Percentiles rank a stretch among this genome's conserved stretches.
Evolutionary conservation across 2,329 filamentous ascomycete genomes (phyloP).

Genomic region (Ophiosphaerella herpotricha): DNA sequence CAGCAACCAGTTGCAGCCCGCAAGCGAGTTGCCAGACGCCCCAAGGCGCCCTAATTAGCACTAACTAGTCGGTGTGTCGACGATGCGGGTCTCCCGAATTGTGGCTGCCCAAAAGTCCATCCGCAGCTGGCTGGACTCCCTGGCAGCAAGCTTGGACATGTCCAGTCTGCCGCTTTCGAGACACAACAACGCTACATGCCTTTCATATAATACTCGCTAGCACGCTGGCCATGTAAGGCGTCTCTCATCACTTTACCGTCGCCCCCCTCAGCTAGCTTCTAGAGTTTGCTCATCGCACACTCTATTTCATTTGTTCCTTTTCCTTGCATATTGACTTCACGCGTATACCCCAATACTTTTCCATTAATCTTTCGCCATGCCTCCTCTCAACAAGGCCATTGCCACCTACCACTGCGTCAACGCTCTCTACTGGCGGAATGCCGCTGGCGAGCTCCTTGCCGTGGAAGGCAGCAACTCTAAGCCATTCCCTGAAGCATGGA

Average conservation of each 20-base stretch:
- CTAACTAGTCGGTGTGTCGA: constrained; percentile 18
- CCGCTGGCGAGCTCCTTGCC: constrained; percentile 27
- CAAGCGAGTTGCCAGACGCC: constrained; percentile 12
- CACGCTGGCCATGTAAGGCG: constrained; percentile 1
- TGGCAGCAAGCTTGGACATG: constrained; percentile 12
- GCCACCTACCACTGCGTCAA: constrained; percentile 36
- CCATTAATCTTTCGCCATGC: constrained; percentile 22
- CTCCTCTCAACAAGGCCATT: constrained; percentile 35
- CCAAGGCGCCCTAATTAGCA: constrained; percentile 16
- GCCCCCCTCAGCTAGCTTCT: constrained; percentile 9
- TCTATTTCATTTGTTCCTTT: constrained; percentile 13
- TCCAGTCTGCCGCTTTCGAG: constrained; percentile 15
- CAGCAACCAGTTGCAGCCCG: no score
- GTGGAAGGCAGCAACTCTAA: constrained; percentile 31
- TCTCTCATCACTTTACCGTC: constrained; percentile 11
- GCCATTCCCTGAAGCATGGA: constrained; percentile 23
- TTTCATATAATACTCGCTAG: constrained; percentile 25
- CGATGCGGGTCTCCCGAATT: constrained; percentile 11
- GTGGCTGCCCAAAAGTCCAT: constrained; percentile 21
- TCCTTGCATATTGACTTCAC: constrained; percentile 7
- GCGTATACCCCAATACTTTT: constrained; percentile 4
- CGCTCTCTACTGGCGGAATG: constrained; percentile 34
- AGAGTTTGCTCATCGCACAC: constrained; percentile 4
- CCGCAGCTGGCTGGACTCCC: constrained; percentile 19
- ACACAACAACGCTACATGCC: constrained; percentile 12